A percentile compares a stretch with the other conserved stretches of the same genome.
phyloP scores from a whole-genome alignment of 2,329 filamentous ascomycete genomes.

The Fusarium brevicatenulatum region DNA sequence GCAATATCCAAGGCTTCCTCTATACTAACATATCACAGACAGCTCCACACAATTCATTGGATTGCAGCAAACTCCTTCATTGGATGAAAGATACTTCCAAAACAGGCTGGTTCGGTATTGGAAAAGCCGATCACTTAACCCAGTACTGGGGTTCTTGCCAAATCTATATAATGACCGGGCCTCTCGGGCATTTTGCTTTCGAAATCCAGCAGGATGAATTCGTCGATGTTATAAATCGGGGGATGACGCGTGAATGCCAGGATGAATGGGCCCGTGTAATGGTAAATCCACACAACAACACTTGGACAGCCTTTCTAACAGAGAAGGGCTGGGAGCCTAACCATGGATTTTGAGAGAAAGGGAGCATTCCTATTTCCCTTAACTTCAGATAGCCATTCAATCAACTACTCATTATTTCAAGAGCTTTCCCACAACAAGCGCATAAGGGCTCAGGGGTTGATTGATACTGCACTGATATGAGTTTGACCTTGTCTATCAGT shows the following conservation, averaged over 20 bases:
- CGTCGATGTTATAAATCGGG: neutral
- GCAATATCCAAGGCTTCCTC: neutral
- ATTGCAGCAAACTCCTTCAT: neutral
- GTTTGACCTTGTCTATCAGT: neutral
- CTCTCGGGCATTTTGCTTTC: neutral
- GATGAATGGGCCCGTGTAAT: neutral
- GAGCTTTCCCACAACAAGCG: neutral
- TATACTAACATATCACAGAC: neutral
- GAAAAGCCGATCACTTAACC: neutral
- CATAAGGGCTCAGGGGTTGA: neutral
- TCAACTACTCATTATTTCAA: neutral
- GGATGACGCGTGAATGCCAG: neutral
- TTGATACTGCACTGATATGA: too few relatives aligned
- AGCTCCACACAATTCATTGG: too few relatives aligned
- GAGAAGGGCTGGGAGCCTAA: neutral
- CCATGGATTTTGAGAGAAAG: neutral
- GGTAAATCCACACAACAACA: neutral
- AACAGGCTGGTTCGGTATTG: neutral
- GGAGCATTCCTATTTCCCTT: too few relatives aligned
- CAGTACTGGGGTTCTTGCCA: neutral
- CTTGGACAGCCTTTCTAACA: conserved; percentile 5
- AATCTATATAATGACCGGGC: neutral
- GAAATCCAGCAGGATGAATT: conserved; percentile 1
- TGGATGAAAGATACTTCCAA: neutral
- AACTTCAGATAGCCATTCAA: too few relatives aligned